Conservation (phyloP, 106 monocot species). For the Hemerocallis citrina region DNA sequence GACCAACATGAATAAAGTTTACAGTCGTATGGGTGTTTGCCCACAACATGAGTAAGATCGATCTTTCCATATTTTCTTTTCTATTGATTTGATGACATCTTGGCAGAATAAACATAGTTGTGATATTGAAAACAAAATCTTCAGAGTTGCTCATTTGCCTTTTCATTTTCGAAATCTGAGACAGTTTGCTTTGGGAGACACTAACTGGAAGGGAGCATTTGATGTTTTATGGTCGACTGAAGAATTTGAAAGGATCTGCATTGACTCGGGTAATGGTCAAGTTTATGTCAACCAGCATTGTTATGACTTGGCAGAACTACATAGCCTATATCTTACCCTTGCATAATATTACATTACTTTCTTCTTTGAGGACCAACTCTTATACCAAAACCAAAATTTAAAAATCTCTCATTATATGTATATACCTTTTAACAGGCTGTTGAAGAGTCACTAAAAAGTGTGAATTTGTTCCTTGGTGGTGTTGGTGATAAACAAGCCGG, state of each 20-base stretch:
- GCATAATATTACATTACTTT: not conserved
- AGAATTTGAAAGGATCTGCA: slow-evolving; percentile 59
- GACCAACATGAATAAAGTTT: slow-evolving; percentile 38
- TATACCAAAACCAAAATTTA: too few relatives aligned
- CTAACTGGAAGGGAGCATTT: slow-evolving; percentile 77
- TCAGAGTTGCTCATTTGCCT: not conserved
- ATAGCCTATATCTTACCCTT: not conserved
- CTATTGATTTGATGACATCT: too few relatives aligned
- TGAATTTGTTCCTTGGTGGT: slow-evolving; percentile 41
- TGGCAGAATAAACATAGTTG: too few relatives aligned
- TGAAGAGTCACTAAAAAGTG: slow-evolving; percentile 50
- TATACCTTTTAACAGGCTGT: slow-evolving; percentile 36
- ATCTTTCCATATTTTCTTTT: not conserved
- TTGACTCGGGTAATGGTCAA: slow-evolving; percentile 29
- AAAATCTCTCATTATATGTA: too few relatives aligned
- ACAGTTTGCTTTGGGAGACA: slow-evolving; percentile 83
- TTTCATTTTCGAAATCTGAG: not conserved
- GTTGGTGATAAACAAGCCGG: slow-evolving; percentile 41
- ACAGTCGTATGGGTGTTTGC: slow-evolving; percentile 70
- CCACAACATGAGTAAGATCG: slow-evolving; percentile 76
- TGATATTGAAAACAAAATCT: not conserved
- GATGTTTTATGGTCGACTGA: slow-evolving; percentile 72
- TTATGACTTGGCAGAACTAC: not conserved
- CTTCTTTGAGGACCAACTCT: not conserved
- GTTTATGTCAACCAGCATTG: not conserved